Conservation (phyloP, 1,284 basidiomycete genomes). For the Trichosporon sp. region DNA sequence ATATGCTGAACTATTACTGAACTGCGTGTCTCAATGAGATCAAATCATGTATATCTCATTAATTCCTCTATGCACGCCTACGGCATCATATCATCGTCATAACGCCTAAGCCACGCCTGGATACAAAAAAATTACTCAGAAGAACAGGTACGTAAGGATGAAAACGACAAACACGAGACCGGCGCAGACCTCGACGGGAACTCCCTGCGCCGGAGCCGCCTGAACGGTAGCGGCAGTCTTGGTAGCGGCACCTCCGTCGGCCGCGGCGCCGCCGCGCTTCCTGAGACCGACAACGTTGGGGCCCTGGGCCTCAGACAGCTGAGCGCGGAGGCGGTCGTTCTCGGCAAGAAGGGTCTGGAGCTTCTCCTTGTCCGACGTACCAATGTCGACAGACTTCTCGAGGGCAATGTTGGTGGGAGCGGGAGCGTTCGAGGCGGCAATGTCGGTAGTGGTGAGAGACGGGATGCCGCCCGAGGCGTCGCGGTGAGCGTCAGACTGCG, state of each 20-base stretch:
- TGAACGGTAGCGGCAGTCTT: slow-evolving; percentile 28
- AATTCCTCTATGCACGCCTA: slow-evolving; percentile 17
- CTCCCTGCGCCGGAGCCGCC: slow-evolving; percentile 47
- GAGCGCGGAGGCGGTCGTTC: slow-evolving; percentile 51
- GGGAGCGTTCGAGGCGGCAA: slow-evolving; percentile 34
- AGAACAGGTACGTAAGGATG: slow-evolving; percentile 62
- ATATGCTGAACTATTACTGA: slow-evolving; percentile 3
- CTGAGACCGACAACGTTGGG: slow-evolving; percentile 51
- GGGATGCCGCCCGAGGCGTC: slow-evolving; percentile 31
- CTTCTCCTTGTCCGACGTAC: slow-evolving; percentile 53
- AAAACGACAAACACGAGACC: slow-evolving; percentile 62
- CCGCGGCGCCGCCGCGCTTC: slow-evolving; percentile 45
- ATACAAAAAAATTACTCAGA: slow-evolving; percentile 42
- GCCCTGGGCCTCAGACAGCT: slow-evolving; percentile 43
- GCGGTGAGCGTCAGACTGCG: slow-evolving; percentile 13
- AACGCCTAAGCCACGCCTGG: slow-evolving; percentile 12
- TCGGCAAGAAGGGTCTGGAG: slow-evolving; percentile 50
- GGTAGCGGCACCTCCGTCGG: slow-evolving; percentile 36
- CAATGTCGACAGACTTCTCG: slow-evolving; percentile 44
- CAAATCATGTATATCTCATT: slow-evolving; percentile 19
- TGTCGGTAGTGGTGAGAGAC: slow-evolving; percentile 41
- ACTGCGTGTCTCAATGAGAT: background rate
- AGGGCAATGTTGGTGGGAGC: slow-evolving; percentile 46
- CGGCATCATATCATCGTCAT: background rate
- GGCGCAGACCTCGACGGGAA: slow-evolving; percentile 62